Conservation (phyloP, 225 moss, liverwort and hornwort genomes). For the Antitrichia curtipendula region DNA sequence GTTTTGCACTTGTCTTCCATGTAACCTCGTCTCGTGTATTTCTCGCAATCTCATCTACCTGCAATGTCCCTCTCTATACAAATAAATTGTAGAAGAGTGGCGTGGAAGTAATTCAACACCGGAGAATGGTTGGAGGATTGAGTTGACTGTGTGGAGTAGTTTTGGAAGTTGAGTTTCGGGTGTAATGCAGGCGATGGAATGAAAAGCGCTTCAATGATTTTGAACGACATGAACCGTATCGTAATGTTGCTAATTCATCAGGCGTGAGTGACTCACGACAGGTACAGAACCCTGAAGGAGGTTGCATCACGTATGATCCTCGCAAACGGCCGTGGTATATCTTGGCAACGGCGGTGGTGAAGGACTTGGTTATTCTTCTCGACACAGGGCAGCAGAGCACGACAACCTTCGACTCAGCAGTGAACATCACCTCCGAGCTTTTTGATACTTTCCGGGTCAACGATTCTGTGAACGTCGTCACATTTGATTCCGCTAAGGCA, state of each 20-base stretch:
- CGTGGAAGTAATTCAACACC: not conserved
- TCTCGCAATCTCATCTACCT: not conserved
- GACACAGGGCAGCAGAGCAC: conserved; percentile 19
- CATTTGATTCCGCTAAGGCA: conserved; percentile 16
- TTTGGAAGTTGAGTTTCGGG: not conserved
- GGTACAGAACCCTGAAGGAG: conserved; percentile 10
- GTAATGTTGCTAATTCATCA: not conserved
- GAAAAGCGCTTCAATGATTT: not conserved
- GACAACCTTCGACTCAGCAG: not conserved
- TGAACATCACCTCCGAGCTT: conserved; percentile 9
- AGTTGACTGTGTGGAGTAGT: not conserved
- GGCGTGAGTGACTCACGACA: not conserved
- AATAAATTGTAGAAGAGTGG: not conserved
- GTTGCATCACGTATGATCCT: conserved; percentile 28
- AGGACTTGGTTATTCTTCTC: conserved; percentile 35
- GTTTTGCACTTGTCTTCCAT: not conserved
- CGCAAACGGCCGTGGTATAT: conserved; percentile 46
- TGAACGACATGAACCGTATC: not conserved
- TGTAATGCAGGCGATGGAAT: not conserved
- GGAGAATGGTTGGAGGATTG: not conserved
- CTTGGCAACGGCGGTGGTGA: conserved; percentile 35
- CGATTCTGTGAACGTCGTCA: conserved; percentile 17
- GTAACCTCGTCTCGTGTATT: not conserved
- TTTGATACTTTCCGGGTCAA: conserved; percentile 9
- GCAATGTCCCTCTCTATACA: not conserved